phyloP scores from a whole-genome alignment of 805 yeast genomes.

The Starmerella davenportii region DNA sequence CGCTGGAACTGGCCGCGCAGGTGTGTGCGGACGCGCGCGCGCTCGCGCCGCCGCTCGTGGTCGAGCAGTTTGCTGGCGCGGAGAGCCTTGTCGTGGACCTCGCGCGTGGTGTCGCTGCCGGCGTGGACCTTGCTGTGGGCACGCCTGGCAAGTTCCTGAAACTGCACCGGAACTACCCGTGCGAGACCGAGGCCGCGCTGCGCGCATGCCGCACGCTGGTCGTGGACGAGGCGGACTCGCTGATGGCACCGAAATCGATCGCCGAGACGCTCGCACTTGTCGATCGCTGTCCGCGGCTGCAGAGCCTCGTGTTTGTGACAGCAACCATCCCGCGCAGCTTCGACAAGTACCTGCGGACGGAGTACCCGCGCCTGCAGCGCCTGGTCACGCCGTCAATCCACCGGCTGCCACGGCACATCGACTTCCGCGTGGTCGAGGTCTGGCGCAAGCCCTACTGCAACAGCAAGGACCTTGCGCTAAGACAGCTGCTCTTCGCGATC shows the following conservation, averaged over 20 bases:
- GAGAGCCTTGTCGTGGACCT: slow-evolving; percentile 10
- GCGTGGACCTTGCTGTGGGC: slow-evolving; percentile 65
- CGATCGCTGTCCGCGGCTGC: slow-evolving; percentile 33
- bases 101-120: slow-evolving; percentile 18
- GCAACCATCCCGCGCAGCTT: slow-evolving; percentile 81
- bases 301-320: slow-evolving; percentile 58
- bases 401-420: slow-evolving; percentile 59
- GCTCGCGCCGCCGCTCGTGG: slow-evolving; percentile 11
- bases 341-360: slow-evolving; percentile 36
- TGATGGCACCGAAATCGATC: slow-evolving; percentile 66
- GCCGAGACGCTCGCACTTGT: slow-evolving; percentile 44
- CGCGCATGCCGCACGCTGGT: slow-evolving; percentile 42
- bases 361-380: slow-evolving; percentile 48
- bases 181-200: slow-evolving; percentile 19
- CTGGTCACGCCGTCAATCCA: slow-evolving; percentile 72
- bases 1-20: slow-evolving; percentile 75
- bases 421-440: slow-evolving; percentile 59
- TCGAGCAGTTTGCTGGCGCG: slow-evolving; percentile 7
- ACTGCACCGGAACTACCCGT: slow-evolving; percentile 22
- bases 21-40: slow-evolving; percentile 31
- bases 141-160: slow-evolving; percentile 59
- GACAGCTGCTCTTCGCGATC: slow-evolving; percentile 76
- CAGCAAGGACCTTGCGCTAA: slow-evolving; percentile 64
- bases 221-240: slow-evolving; percentile 86
- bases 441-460: slow-evolving; percentile 65